These are phyloP conservation scores for Dillenia turbinata DNA, from an alignment of 164 flowering plant species.

Conservation along the genomic window DNA sequence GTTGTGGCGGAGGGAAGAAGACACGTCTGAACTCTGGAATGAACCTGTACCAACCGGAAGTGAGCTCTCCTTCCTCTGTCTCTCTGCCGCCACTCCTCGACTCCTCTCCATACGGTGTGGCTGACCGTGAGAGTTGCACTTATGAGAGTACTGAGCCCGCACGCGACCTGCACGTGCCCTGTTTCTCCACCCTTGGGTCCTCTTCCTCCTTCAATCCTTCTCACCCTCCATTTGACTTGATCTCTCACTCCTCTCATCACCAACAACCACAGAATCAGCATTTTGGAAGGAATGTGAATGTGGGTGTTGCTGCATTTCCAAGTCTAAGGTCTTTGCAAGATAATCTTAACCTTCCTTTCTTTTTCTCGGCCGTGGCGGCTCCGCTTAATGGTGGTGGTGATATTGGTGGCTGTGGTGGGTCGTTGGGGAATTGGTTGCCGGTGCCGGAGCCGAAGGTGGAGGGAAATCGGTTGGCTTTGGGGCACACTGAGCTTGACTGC, in stretches of 20 bases:
- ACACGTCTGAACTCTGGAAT: conserved; percentile 6
- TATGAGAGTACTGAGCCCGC: conserved; percentile 25
- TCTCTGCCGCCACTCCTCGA: conserved; percentile 59
- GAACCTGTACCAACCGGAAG: conserved; percentile 27
- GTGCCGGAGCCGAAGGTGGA: background rate
- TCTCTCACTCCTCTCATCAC: background rate
- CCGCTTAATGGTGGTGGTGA: background rate
- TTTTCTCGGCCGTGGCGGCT: background rate
- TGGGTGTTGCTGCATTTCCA: no score
- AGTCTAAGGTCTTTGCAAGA: background rate
- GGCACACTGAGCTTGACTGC: background rate
- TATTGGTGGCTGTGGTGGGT: background rate
- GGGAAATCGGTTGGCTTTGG: background rate
- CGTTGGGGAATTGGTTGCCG: background rate
- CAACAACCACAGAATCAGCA: background rate
- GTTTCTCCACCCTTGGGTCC: conserved; percentile 78
- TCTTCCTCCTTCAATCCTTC: conserved; percentile 11
- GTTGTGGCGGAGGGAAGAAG: conserved; percentile 26
- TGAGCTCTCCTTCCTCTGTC: conserved; percentile 53
- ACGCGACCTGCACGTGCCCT: conserved; percentile 85
- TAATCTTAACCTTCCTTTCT: background rate
- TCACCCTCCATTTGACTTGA: background rate
- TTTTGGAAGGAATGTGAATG: no score
- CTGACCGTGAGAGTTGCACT: conserved; percentile 43
- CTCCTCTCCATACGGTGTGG: conserved; percentile 24